Evolutionary conservation across 2,329 filamentous ascomycete genomes (phyloP).

Genomic region (Rutstroemia sp.): DNA sequence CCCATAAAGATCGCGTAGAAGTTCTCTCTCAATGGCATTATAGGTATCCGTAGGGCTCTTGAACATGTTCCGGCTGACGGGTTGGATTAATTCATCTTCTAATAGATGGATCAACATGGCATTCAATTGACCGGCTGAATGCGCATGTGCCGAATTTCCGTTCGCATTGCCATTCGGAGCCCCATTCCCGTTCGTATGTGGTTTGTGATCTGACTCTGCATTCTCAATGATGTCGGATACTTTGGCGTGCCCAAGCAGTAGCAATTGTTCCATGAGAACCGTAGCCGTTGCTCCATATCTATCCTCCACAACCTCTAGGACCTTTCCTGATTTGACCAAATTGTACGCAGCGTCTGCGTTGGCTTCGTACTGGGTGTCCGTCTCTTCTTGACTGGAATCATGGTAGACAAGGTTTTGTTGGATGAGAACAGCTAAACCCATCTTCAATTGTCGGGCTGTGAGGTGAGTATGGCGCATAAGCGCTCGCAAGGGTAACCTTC

Average conservation of each 20-base stretch:
- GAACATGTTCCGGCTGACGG: conserved; percentile 50
- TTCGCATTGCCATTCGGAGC: conserved; percentile 17
- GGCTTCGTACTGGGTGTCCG: conserved; percentile 68
- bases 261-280: conserved; percentile 65
- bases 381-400: conserved; percentile 43
- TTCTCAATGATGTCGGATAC: conserved; percentile 62
- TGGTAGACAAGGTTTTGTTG: conserved; percentile 84
- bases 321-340: conserved; percentile 72
- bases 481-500: conserved; percentile 64
- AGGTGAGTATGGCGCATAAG: conserved; percentile 68
- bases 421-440: conserved; percentile 75
- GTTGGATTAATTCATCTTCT: conserved; percentile 59
- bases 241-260: conserved; percentile 70
- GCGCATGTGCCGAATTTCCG: conserved; percentile 3
- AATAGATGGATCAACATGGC: conserved; percentile 43
- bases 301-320: conserved; percentile 66
- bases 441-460: conserved; percentile 65
- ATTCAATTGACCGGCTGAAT: conserved; percentile 33
- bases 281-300: conserved; percentile 69
- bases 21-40: conserved; percentile 54
- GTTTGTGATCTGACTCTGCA: conserved; percentile 35
- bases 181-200: conserved; percentile 28
- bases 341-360: conserved; percentile 76
- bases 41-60: conserved; percentile 53
- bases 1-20: conserved; percentile 46